phyloP scores from a whole-genome alignment of 768 basidiomycete species.

The Phaeotremella fagi region DNA sequence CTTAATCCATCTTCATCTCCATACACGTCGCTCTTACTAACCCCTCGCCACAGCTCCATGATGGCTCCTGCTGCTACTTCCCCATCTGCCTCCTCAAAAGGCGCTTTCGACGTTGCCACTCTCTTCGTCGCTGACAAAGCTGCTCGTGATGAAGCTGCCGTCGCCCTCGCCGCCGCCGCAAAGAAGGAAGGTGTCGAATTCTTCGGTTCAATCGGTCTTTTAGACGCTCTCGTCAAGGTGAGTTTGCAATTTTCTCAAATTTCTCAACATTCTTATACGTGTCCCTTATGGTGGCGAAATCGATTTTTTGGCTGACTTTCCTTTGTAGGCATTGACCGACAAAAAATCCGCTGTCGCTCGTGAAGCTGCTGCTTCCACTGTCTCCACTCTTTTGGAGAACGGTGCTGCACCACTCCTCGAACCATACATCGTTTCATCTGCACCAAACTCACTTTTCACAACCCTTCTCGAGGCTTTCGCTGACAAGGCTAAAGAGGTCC shows the following conservation, averaged over 20 bases:
- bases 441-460: constrained; percentile 64
- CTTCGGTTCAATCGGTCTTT: constrained; percentile 65
- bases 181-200: constrained; percentile 80
- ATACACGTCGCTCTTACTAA: background rate
- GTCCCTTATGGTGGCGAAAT: background rate
- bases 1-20: constrained; percentile 1
- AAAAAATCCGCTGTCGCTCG: constrained; percentile 91
- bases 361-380: constrained; percentile 75
- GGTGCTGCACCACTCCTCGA: constrained; percentile 78
- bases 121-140: constrained; percentile 84
- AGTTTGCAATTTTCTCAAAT: constrained; percentile 6
- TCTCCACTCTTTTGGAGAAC: constrained; percentile 61
- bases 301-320: background rate
- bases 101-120: constrained; percentile 60
- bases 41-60: background rate
- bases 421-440: constrained; percentile 75
- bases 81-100: constrained; percentile 60
- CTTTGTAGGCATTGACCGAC: constrained; percentile 68
- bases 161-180: constrained; percentile 64
- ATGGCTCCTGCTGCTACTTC: constrained; percentile 59
- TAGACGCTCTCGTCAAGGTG: constrained; percentile 64
- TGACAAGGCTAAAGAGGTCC: constrained; percentile 87
- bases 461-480: constrained; percentile 86
- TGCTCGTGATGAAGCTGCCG: constrained; percentile 66
- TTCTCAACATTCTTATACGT: too few relatives aligned